Evolutionary conservation across 2,329 filamentous ascomycete genomes (phyloP).

Genomic region (Dactylellina cionopaga): DNA sequence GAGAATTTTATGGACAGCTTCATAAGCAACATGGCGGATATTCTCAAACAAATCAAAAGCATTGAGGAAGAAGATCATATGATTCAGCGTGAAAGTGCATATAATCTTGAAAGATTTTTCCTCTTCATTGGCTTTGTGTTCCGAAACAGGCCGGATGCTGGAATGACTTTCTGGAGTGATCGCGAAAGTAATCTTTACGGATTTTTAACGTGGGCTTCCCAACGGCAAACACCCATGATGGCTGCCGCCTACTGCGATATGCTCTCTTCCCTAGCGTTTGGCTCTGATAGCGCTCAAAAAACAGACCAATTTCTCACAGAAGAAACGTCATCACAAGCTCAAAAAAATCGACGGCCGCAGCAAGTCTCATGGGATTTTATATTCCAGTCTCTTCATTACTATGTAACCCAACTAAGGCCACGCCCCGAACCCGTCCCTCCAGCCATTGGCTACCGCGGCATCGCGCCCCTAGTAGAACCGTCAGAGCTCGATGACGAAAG

Average conservation of each 20-base stretch:
- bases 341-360: conserved; percentile 81
- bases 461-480: conserved; percentile 51
- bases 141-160: conserved; percentile 83
- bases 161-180: conserved; percentile 89
- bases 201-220: conserved; percentile 96
- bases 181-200: conserved; percentile 92
- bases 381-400: conserved; percentile 78
- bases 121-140: conserved; percentile 92
- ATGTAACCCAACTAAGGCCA: conserved; percentile 55
- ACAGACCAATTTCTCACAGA: conserved; percentile 91
- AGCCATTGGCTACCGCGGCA: conserved; percentile 60
- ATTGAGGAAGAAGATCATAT: conserved; percentile 61
- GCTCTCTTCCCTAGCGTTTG: conserved; percentile 85
- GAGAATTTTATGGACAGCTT: conserved; percentile 91
- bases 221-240: conserved; percentile 91
- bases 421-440: conserved; percentile 52
- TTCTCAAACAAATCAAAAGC: conserved; percentile 67
- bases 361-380: conserved; percentile 94
- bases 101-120: conserved; percentile 83
- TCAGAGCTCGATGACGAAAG: conserved; percentile 89
- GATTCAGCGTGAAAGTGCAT: conserved; percentile 64
- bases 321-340: conserved; percentile 72
- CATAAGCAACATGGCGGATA: conserved; percentile 93
- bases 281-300: conserved; percentile 80
- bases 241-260: conserved; percentile 97